Evolutionary conservation across 2,329 filamentous ascomycete genomes (phyloP).

Genomic region (Xylariaceae sp.): DNA sequence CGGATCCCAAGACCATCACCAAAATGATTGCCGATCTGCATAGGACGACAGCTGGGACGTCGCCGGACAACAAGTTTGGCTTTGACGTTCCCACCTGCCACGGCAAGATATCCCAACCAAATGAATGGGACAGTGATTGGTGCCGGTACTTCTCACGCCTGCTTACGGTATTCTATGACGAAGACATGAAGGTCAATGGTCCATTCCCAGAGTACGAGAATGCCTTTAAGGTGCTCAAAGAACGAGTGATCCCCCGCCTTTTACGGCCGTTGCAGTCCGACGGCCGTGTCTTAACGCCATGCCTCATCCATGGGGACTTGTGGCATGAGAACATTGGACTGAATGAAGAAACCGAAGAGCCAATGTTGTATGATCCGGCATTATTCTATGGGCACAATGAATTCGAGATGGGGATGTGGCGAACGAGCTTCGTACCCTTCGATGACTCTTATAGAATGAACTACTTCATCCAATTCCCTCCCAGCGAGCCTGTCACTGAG

Average conservation of each 20-base stretch:
- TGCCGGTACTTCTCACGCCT: slow-evolving; percentile 28
- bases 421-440: neutral
- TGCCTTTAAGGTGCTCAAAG: neutral
- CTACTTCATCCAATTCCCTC: slow-evolving; percentile 6
- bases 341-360: neutral
- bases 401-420: neutral
- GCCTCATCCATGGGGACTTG: neutral
- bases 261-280: neutral
- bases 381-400: neutral
- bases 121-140: slow-evolving; percentile 35
- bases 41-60: neutral
- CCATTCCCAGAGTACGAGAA: neutral
- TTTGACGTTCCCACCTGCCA: slow-evolving; percentile 31
- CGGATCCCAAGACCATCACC: neutral
- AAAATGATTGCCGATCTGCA: neutral
- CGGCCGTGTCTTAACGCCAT: neutral
- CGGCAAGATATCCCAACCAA: slow-evolving; percentile 26
- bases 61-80: slow-evolving; percentile 23
- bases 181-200: neutral
- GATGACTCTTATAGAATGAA: neutral
- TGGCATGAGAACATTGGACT: neutral
- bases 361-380: neutral
- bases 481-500: slow-evolving; percentile 27
- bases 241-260: neutral
- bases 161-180: neutral